These are phyloP conservation scores for Pezicula rhizophila DNA, from an alignment of 2,329 filamentous ascomycete species.

Conservation along the genomic window DNA sequence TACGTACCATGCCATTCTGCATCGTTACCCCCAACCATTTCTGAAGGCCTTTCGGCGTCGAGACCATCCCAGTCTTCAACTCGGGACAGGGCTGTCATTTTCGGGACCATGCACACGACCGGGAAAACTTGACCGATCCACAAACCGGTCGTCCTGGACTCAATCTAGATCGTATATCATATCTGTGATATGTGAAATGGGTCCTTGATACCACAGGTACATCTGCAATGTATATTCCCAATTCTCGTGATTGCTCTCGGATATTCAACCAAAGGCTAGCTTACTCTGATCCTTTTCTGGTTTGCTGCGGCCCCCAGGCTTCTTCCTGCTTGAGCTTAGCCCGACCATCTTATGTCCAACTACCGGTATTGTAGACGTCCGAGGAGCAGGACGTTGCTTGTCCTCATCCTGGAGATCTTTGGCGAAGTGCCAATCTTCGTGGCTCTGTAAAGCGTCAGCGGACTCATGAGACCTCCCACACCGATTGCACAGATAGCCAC, in stretches of 20 bases:
- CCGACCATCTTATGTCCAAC: constrained; percentile 24
- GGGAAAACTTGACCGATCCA: neutral
- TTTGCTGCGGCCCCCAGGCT: constrained; percentile 13
- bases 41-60: no score
- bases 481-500: constrained; percentile 49
- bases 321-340: constrained; percentile 24
- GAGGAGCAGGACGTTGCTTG: constrained; percentile 16
- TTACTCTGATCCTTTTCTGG: constrained; percentile 54
- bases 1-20: no score
- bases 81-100: neutral
- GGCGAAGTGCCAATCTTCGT: constrained; percentile 92
- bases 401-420: constrained; percentile 65
- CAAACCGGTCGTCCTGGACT: neutral
- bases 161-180: no score
- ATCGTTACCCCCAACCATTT: no score
- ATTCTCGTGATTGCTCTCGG: constrained; percentile 1
- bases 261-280: constrained; percentile 43
- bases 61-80: neutral
- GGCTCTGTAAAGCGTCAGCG: constrained; percentile 59
- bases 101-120: neutral
- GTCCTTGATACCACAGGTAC: no score
- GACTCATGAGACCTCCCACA: constrained; percentile 58
- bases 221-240: neutral
- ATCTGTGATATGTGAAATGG: no score
- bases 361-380: constrained; percentile 4